Conservation (phyloP, 495 filamentous ascomycete genomes). For the Friedmanniomyces endolithicus region DNA sequence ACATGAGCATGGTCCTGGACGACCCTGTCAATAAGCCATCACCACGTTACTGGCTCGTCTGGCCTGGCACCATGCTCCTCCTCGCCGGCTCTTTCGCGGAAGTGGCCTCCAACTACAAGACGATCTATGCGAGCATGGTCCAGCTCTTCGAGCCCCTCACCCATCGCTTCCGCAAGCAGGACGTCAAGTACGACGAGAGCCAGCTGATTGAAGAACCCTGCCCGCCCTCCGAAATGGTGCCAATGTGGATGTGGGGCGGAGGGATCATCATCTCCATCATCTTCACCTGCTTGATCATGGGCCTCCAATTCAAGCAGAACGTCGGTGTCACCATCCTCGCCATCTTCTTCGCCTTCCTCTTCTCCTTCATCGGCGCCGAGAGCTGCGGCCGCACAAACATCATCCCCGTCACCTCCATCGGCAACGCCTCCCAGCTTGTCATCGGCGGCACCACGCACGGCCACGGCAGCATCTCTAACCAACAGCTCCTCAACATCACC, state of each 20-base stretch:
- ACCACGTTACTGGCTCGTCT: constrained; percentile 11
- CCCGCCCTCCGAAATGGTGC: constrained; percentile 5
- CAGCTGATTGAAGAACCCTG: constrained; percentile 8
- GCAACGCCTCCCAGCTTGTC: constrained; percentile 56
- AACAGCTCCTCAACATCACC: constrained; percentile 51
- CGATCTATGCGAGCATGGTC: neutral
- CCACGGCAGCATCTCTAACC: constrained; percentile 34
- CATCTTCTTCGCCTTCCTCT: constrained; percentile 51
- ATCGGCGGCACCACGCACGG: constrained; percentile 48
- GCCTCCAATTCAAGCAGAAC: constrained; percentile 13
- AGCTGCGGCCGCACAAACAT: constrained; percentile 41
- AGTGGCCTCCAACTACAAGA: constrained; percentile 2
- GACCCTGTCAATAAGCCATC: constrained; percentile 9
- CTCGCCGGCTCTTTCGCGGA: constrained; percentile 12
- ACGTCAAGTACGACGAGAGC: constrained; percentile 1
- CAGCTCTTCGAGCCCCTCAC: constrained; percentile 3
- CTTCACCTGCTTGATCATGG: constrained; percentile 18
- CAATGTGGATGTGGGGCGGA: constrained; percentile 15
- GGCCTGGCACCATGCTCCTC: constrained; percentile 12
- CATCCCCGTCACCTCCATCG: constrained; percentile 50
- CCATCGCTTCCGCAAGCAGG: neutral
- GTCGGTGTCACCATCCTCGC: constrained; percentile 50
- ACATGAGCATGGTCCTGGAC: constrained; percentile 13
- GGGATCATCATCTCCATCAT: constrained; percentile 12
- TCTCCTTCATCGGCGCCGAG: constrained; percentile 57